Evolutionary conservation across 2,329 filamentous ascomycete species (phyloP).

Genomic region (Fusarium poae): DNA sequence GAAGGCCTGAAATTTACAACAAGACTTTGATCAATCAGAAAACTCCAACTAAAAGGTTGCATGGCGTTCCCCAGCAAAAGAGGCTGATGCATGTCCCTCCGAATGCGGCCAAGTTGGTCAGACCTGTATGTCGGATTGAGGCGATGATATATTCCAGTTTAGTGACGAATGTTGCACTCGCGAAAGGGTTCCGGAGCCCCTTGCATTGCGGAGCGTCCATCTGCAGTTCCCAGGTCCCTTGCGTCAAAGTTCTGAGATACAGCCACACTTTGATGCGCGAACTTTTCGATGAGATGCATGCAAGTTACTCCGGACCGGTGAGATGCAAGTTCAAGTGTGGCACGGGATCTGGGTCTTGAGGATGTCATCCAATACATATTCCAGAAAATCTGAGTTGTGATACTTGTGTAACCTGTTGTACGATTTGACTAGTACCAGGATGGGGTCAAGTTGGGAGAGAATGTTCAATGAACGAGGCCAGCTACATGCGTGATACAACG

Average conservation of each 20-base stretch:
- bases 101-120: constrained; percentile 23
- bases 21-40: constrained; percentile 15
- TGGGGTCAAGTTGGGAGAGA: constrained; percentile 8
- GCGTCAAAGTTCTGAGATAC: constrained; percentile 29
- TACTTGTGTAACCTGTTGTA: constrained; percentile 26
- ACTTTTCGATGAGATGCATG: constrained; percentile 27
- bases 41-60: constrained; percentile 4
- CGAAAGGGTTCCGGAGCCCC: constrained; percentile 29
- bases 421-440: constrained; percentile 16
- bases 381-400: constrained; percentile 28
- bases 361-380: constrained; percentile 3
- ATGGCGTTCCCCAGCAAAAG: constrained; percentile 12
- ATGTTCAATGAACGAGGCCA: constrained; percentile 21
- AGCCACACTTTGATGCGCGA: constrained; percentile 29
- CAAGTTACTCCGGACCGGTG: constrained; percentile 30
- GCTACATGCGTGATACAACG: constrained; percentile 27
- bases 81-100: constrained; percentile 28
- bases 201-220: constrained; percentile 35
- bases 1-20: background rate
- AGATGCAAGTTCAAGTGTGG: constrained; percentile 29
- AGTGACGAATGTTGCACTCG: constrained; percentile 24
- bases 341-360: constrained; percentile 5
- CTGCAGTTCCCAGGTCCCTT: constrained; percentile 25
- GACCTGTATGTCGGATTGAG: constrained; percentile 10
- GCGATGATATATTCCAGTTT: background rate